Evolutionary conservation across 2,329 filamentous ascomycete genomes (phyloP), one percentile per base, ranked within the genome.

Genomic region (Amylocarpus encephaloides): DNA sequence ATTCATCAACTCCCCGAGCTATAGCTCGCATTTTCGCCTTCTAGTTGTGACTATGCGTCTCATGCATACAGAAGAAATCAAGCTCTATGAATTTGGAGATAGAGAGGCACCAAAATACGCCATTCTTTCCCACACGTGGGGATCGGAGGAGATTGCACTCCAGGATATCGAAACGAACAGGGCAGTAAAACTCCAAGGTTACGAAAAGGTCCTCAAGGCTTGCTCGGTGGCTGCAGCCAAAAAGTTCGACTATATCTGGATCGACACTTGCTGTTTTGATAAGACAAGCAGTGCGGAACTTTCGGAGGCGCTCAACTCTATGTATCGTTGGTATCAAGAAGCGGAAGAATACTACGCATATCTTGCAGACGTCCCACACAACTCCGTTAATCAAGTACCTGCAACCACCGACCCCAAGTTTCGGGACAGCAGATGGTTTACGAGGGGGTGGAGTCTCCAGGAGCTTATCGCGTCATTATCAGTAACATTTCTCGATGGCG

Each of bases 111-210:
- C 32, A 5, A 16, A 19, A 2, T 64, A 65, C 18, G 63, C 61
- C 5, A 62, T 63, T 6, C 53, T 63, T 16, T 64, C 63, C 64
- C 49, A 64, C 57, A 0, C 65, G 60, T 62, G 59, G 50, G 4
- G 45, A 52, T 35, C 41, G 0, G 56, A 56, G 2, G 16, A 65
- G 16, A 51, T 65, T 26, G 44, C 50, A 1, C 60, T 61, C 38
- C 52, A 56, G 11, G 56, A 63, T 11, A 52, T 63, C 38, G 7
- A 29, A 9, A 19, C 6, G 12, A 36, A 36, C 3, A 36, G 12
- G 12, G 3, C 34, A 16, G 12, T 4, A 13, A 13, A 13, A 13
- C 34, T 10, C 30, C 18, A 12, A 2, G 54, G 52, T 12, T 51
- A 40, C 18, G 19, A 18, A 13, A 54, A 54, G 30, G 44, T 54